Base-by-base conservation (phyloP, 2,329 filamentous ascomycete species). In the Capronia americana region DNA sequence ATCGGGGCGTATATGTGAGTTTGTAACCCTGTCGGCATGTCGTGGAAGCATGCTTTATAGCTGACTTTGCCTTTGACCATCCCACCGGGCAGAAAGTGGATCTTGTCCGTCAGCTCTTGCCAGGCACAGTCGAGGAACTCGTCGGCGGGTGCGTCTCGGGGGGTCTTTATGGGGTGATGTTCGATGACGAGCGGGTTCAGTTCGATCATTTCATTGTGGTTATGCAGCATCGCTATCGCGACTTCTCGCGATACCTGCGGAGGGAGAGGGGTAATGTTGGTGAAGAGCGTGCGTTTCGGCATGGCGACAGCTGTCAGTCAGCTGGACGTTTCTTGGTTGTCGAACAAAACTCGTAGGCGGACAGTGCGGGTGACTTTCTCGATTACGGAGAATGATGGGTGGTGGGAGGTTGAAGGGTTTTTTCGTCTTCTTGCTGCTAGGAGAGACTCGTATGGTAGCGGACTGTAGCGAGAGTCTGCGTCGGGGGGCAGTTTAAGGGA, bases 1-100 rank as follows among this genome's bases (percentile, higher is more conserved):
- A 92, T 86, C 0, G 93, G 92, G 3, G 92, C 92, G 74, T 92
- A 94, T 73, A 89, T 88, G 76, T 96, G 92, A 14, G 92, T 96
- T 79, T 93, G 88, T 30, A 96, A 78, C 4, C 92, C 92, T 63
- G 85, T 81, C 3, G 87, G 81, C 23, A 92, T 82, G 74, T 96
- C 87, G 77, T 92, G 86, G 76, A 96, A 96, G 73, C 90, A 92
- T 62, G 87, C 91, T 50, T 90, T 91, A 81, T 96, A 96, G 32
- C 84, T 87, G 65, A 96, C 85, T 73, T 90, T 88, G 66, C 90
- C 87, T 17, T 85, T 85, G 51, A 86, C 82, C 3, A 89, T 73
- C 11, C 85, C 86, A 23, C 89, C 89, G 0, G 91, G 91, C 0
- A 94, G 80, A 74, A 92, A 93, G 60, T 86, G 83, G 72, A 96